Evolutionary conservation across 495 filamentous ascomycete genomes (phyloP).

Genomic region (Tuber aestivum): DNA sequence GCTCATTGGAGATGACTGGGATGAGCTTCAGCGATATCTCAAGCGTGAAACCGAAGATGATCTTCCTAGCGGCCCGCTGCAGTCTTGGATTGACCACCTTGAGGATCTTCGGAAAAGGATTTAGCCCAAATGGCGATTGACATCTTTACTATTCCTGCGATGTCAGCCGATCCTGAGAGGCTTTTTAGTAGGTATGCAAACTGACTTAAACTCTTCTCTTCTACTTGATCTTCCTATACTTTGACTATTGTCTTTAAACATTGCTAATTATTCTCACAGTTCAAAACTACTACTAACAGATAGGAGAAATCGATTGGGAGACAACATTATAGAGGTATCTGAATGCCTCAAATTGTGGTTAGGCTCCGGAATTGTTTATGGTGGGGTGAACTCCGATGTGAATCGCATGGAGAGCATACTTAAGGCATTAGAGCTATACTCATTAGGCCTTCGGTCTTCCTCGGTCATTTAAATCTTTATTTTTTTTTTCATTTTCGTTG

Average conservation of each 20-base stretch:
- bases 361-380: no score
- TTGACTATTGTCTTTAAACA: no score
- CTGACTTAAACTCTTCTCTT: no score
- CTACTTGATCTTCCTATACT: no score
- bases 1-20: no score
- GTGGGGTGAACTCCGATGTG: neutral
- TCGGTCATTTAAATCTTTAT: neutral
- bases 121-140: slow-evolving; percentile 21
- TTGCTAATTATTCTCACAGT: neutral
- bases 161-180: slow-evolving; percentile 19
- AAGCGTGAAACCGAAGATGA: neutral
- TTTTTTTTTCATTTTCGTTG: neutral
- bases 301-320: neutral
- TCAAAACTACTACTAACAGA: neutral
- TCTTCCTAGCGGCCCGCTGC: neutral
- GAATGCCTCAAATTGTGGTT: slow-evolving; percentile 15
- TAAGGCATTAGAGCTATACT: neutral
- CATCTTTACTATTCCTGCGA: slow-evolving; percentile 31
- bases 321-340: slow-evolving; percentile 6
- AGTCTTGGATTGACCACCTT: neutral
- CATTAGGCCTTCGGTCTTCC: neutral
- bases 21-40: neutral
- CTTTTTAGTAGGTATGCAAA: slow-evolving; percentile 4
- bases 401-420: neutral
- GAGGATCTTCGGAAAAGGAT: neutral